Percentiles rank a stretch among this genome's conserved stretches.
phyloP scores from a whole-genome alignment of 805 yeast genomes.

The Yarrowia sp. region DNA sequence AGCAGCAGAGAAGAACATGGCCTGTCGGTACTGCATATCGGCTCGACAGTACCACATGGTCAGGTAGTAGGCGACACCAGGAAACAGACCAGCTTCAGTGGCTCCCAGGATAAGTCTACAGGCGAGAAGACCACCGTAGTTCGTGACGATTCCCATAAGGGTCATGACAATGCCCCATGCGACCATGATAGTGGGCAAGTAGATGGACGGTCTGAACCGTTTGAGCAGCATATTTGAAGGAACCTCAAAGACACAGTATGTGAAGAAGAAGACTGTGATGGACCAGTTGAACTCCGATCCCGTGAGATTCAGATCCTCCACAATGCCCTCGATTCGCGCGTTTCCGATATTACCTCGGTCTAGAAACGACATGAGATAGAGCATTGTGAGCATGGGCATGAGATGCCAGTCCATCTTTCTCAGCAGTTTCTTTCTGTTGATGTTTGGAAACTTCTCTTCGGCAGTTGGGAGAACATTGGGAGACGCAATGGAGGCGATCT shows the following conservation, averaged over 20 bases:
- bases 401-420: slow-evolving; percentile 55
- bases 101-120: slow-evolving; percentile 54
- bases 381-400: slow-evolving; percentile 56
- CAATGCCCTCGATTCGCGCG: slow-evolving; percentile 60
- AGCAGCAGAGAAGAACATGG: slow-evolving; percentile 51
- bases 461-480: slow-evolving; percentile 2
- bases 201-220: slow-evolving; percentile 50
- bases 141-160: slow-evolving; percentile 50
- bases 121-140: slow-evolving; percentile 49
- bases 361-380: slow-evolving; percentile 58
- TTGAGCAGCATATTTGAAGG: slow-evolving; percentile 47
- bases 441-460: slow-evolving; percentile 40
- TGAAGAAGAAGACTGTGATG: slow-evolving; percentile 54
- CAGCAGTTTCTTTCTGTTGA: slow-evolving; percentile 42
- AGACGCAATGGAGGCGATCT: slow-evolving; percentile 2
- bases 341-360: slow-evolving; percentile 63
- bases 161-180: slow-evolving; percentile 52
- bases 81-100: slow-evolving; percentile 55
- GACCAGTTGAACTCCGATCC: slow-evolving; percentile 50
- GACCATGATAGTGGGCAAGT: slow-evolving; percentile 49
- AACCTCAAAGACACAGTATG: slow-evolving; percentile 45
- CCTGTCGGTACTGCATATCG: slow-evolving; percentile 53
- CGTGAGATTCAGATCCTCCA: slow-evolving; percentile 51
- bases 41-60: slow-evolving; percentile 50
- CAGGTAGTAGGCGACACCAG: slow-evolving; percentile 52